A percentile compares a stretch with the other conserved stretches of the same genome.
Conservation (phyloP, 768 basidiomycete species). For the Phaeotremella skinneri region DNA sequence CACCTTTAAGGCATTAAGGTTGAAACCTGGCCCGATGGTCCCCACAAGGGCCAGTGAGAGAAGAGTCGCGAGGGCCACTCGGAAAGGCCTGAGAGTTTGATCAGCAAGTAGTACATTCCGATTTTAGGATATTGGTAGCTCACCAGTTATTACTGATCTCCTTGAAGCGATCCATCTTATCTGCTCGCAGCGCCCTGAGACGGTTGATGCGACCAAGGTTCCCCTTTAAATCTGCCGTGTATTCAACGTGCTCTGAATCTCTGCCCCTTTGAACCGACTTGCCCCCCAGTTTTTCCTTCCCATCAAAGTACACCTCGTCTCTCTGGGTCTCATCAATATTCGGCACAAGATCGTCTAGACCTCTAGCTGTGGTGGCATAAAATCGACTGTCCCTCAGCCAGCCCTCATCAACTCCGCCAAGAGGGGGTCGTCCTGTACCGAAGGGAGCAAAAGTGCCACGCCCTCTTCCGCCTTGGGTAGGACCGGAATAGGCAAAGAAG, state of each 20-base stretch:
- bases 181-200: background rate
- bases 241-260: too few relatives aligned
- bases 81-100: constrained; percentile 6
- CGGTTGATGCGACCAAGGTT: background rate
- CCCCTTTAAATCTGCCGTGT: background rate
- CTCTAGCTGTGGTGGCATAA: too few relatives aligned
- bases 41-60: constrained; percentile 16
- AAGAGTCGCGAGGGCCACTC: constrained; percentile 18
- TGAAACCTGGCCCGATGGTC: constrained; percentile 10
- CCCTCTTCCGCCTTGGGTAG: constrained; percentile 13
- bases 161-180: constrained; percentile 6
- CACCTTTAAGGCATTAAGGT: background rate
- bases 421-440: background rate
- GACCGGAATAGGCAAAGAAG: constrained; percentile 2
- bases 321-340: background rate
- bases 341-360: too few relatives aligned
- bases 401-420: background rate
- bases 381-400: background rate
- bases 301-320: background rate
- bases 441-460: constrained; percentile 7
- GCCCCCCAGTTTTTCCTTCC: too few relatives aligned
- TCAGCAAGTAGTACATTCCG: background rate
- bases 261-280: too few relatives aligned
- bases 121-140: background rate
- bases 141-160: constrained; percentile 12